A percentile compares a stretch with the other conserved stretches of the same genome.
Conservation (phyloP, 805 yeast genomes). For the Candida golubevii region DNA sequence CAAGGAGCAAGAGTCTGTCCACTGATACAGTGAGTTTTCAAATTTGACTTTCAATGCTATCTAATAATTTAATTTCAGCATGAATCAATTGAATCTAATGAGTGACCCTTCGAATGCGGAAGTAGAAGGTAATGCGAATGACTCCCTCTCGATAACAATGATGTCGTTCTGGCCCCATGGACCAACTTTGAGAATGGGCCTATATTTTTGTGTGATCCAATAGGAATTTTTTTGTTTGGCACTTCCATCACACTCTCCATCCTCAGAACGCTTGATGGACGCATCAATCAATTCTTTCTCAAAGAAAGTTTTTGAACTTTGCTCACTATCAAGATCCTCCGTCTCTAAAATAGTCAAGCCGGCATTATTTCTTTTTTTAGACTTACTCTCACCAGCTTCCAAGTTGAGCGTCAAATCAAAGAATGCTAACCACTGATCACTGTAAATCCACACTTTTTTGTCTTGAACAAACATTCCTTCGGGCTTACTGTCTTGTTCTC, state of each 20-base stretch:
- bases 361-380: constrained; percentile 42
- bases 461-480: constrained; percentile 61
- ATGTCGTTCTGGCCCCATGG: constrained; percentile 53
- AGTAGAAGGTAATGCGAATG: constrained; percentile 49
- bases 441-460: constrained; percentile 76
- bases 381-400: constrained; percentile 36
- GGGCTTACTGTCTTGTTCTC: constrained; percentile 57
- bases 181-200: constrained; percentile 63
- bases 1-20: constrained; percentile 55
- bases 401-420: constrained; percentile 60
- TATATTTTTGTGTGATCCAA: constrained; percentile 74
- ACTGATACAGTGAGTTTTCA: constrained; percentile 1
- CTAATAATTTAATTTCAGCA: no score
- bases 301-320: constrained; percentile 3
- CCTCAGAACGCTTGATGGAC: constrained; percentile 24
- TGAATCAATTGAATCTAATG: no score
- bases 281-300: constrained; percentile 12
- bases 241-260: constrained; percentile 22
- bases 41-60: not conserved
- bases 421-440: constrained; percentile 74
- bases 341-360: constrained; percentile 35
- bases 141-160: constrained; percentile 74
- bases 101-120: constrained; percentile 61
- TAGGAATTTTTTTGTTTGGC: constrained; percentile 42
- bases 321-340: constrained; percentile 19